Base-by-base conservation (phyloP, 306 rosid species). In the Fragaria ananassa region DNA sequence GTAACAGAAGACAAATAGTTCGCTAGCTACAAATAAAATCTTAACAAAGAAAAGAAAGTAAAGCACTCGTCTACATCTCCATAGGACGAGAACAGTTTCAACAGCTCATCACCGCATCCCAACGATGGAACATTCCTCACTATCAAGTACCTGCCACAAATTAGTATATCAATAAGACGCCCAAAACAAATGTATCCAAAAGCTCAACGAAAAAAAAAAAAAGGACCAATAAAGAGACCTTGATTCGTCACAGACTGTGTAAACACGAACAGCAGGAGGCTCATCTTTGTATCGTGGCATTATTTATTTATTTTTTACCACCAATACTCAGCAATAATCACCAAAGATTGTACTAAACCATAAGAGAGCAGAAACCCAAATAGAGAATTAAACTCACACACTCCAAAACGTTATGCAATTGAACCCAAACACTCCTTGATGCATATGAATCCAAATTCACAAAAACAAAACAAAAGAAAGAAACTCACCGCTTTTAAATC, bases 191-290 rank as follows among this genome's bases (percentile, higher is more conserved):
- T 11, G 53, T 15, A 71, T 53, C 23, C 39, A 9, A 29, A 29
- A 29, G 6, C 10, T 31, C 21, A 49, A 66, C 9, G 67, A 10
- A 23, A 31, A 13, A 64, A 6, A 72, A 14, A 13, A 31, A 10
- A 69, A 3, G 25, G 2, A 15, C 67, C 4, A 14, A 70, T 39
- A 51, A 41, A 51, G 46, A 39, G 25, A 88, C 96, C 95, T 87
- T 47, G 98, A 94, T 91, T 94, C 98, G 8, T 92, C 95, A 57
- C 89, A 94, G 81, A 94, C 90, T 0, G 95, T 87, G 87, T 94
- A 91, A 68, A 88, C 98, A 1, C 90, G 89, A 89, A 94, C 83
- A 0, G 96, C 96, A 6, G 89, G 88, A 57, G 88, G 68, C 42
- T 91, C 92, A 8, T 92, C 88, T 70, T 82, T 90, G 80, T 81